Evolutionary conservation across 805 yeast genomes (phyloP).

Genomic region (Teunomyces gatunensis): DNA sequence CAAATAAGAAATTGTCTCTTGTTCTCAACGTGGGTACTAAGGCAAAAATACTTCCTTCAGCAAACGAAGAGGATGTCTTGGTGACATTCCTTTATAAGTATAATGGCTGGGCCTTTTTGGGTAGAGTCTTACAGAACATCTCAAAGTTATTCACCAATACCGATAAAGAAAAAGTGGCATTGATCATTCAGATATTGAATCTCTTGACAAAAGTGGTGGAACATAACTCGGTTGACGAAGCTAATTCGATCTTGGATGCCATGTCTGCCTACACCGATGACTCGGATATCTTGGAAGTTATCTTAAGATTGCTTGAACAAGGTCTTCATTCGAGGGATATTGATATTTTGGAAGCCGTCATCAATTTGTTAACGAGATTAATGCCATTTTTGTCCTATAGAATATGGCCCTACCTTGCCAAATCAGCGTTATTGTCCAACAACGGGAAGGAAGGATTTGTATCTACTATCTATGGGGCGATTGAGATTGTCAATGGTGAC

Average conservation of each 20-base stretch:
- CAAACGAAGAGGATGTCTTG: constrained; percentile 29
- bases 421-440: constrained; percentile 62
- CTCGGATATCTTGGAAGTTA: constrained; percentile 58
- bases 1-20: constrained; percentile 44
- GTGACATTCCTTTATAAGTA: constrained; percentile 71
- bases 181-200: constrained; percentile 49
- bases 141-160: constrained; percentile 38
- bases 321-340: constrained; percentile 57
- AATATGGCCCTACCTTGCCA: constrained; percentile 76
- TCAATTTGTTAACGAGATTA: constrained; percentile 50
- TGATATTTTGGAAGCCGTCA: constrained; percentile 41
- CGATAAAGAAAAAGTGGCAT: constrained; percentile 35
- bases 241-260: constrained; percentile 30
- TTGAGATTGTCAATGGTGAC: constrained; percentile 67
- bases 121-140: constrained; percentile 70
- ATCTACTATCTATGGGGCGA: constrained; percentile 60
- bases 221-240: constrained; percentile 31
- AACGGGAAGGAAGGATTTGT: constrained; percentile 63
- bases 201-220: constrained; percentile 48
- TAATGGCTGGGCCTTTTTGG: constrained; percentile 86
- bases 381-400: constrained; percentile 54
- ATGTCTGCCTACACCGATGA: constrained; percentile 50
- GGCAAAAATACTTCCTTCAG: constrained; percentile 66
- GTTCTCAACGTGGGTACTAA: constrained; percentile 51
- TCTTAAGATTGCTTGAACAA: constrained; percentile 67